Percentiles rank a stretch among this genome's conserved stretches.
These are phyloP conservation scores for Arachnomyces sp. DNA, from an alignment of 2,329 filamentous ascomycete genomes.

Conservation along the genomic window DNA sequence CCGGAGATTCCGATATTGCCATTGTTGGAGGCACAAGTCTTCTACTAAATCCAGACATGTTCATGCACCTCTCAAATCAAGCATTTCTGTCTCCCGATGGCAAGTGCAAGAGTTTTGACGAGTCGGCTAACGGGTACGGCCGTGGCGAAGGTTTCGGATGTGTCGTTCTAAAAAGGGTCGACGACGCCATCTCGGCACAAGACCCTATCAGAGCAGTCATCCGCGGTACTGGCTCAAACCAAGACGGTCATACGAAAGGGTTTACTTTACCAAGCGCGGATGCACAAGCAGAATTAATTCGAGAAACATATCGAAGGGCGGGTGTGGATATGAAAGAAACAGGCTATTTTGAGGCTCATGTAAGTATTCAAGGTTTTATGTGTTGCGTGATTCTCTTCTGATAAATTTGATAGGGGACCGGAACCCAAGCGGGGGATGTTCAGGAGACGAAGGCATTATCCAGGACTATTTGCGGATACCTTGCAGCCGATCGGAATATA, in stretches of 20 bases:
- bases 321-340: conserved; percentile 11
- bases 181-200: conserved; percentile 30
- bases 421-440: conserved; percentile 35
- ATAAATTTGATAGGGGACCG: too few species aligned
- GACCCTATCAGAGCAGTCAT: conserved; percentile 37
- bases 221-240: conserved; percentile 28
- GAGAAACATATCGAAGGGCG: conserved; percentile 15
- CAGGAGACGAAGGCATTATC: conserved; percentile 32
- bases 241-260: conserved; percentile 35
- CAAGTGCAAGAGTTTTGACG: conserved; percentile 23
- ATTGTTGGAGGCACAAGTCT: conserved; percentile 18
- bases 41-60: conserved; percentile 12
- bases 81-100: conserved; percentile 15
- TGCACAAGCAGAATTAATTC: conserved; percentile 21
- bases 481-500: neutral
- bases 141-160: conserved; percentile 35
- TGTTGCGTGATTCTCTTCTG: too few species aligned
- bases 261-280: conserved; percentile 31
- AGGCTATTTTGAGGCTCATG: conserved; percentile 21
- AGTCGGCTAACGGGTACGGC: conserved; percentile 34
- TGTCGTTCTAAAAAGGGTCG: conserved; percentile 33
- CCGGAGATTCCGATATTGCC: conserved; percentile 10
- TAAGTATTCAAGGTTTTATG: too few species aligned
- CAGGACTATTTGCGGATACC: conserved; percentile 16
- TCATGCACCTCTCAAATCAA: conserved; percentile 13